These are phyloP conservation scores for Limonium bicolor DNA, from an alignment of 148 eudicot species.

Conservation along the genomic window DNA sequence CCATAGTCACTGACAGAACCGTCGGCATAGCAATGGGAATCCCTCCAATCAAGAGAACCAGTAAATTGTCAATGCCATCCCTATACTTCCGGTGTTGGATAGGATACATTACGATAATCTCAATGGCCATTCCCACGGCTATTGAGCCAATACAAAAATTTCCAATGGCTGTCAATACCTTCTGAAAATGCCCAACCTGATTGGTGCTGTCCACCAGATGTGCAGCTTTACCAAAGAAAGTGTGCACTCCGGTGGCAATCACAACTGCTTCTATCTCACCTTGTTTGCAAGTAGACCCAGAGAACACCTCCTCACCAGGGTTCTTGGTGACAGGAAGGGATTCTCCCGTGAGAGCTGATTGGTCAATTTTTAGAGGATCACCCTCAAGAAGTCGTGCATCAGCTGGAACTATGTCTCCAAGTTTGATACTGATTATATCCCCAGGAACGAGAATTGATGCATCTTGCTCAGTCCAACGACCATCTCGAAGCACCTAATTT, in stretches of 20 bases:
- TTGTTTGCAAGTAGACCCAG: constrained; percentile 67
- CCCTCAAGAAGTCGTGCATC: constrained; percentile 73
- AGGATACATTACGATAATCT: constrained; percentile 44
- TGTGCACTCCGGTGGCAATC: constrained; percentile 62
- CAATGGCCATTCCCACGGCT: constrained; percentile 45
- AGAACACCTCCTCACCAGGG: constrained; percentile 56
- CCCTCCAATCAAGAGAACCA: constrained; percentile 59
- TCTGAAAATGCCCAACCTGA: constrained; percentile 65
- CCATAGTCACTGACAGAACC: constrained; percentile 64
- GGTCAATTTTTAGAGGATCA: constrained; percentile 55
- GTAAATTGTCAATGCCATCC: constrained; percentile 47
- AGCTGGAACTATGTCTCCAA: constrained; percentile 65
- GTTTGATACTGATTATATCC: constrained; percentile 50
- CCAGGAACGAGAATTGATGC: constrained; percentile 57
- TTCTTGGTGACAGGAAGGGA: constrained; percentile 48
- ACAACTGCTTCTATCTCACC: constrained; percentile 70
- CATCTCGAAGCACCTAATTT: constrained; percentile 44
- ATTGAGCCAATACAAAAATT: constrained; percentile 63
- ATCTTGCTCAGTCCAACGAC: constrained; percentile 52
- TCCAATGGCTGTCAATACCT: constrained; percentile 53
- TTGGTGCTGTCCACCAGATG: constrained; percentile 65
- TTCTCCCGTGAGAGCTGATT: constrained; percentile 64
- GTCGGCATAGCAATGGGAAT: constrained; percentile 73
- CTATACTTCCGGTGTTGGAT: constrained; percentile 42
- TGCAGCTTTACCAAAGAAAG: constrained; percentile 74